phyloP scores from a whole-genome alignment of 163 green algal genomes.

The Scenedesmus sp. region DNA sequence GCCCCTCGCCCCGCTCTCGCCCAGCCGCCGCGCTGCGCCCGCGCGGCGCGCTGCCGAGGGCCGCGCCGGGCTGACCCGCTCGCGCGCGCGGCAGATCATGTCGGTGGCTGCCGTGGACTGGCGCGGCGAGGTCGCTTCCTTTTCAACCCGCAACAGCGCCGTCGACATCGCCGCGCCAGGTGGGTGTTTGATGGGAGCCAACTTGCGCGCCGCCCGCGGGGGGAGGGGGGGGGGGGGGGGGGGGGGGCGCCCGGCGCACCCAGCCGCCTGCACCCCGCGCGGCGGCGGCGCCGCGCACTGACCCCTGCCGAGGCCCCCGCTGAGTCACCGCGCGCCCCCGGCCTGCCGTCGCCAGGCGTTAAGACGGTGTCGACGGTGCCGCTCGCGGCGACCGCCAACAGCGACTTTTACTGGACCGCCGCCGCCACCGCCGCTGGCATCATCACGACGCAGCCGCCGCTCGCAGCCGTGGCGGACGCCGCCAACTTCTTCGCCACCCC shows the following conservation, averaged over 20 bases:
- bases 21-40: too few species aligned
- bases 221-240: too few species aligned
- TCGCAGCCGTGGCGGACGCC: background rate
- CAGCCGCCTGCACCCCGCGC: too few species aligned
- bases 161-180: constrained; percentile 17
- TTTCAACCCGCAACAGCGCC: constrained; percentile 19
- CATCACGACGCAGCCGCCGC: background rate
- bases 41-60: too few species aligned
- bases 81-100: background rate
- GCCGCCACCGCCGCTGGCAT: background rate
- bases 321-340: too few species aligned
- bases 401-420: background rate
- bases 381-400: background rate
- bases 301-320: too few species aligned
- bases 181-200: too few species aligned
- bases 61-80: background rate
- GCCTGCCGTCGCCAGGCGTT: background rate
- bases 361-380: constrained; percentile 8
- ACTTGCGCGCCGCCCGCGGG: too few species aligned
- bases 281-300: too few species aligned
- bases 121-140: constrained; percentile 10
- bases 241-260: too few species aligned
- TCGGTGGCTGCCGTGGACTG: constrained; percentile 22
- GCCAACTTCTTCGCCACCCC: background rate
- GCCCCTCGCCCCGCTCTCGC: too few species aligned